These are phyloP conservation scores for Beverwykella pulmonaria DNA, from an alignment of 495 filamentous ascomycete species.

Conservation along the genomic window DNA sequence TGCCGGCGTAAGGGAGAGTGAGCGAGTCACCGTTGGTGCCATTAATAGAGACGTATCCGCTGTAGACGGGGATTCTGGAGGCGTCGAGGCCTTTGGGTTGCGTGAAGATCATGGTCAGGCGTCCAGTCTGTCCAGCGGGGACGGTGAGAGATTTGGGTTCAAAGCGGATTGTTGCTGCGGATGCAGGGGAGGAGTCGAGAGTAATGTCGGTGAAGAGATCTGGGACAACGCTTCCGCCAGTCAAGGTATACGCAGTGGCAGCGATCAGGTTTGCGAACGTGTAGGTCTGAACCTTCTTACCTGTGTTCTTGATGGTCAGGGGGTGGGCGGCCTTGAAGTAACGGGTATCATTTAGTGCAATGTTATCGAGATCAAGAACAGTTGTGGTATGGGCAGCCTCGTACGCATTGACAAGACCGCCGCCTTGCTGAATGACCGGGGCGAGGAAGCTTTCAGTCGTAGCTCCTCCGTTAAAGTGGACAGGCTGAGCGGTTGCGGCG, in stretches of 20 bases:
- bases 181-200: neutral
- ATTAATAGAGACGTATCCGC: slow-evolving; percentile 47
- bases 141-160: neutral
- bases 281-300: slow-evolving; percentile 26
- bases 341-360: slow-evolving; percentile 24
- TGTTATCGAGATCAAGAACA: slow-evolving; percentile 53
- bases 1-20: slow-evolving; percentile 44
- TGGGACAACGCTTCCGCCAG: neutral
- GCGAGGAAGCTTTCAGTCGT: slow-evolving; percentile 50
- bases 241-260: neutral
- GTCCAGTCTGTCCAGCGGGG: neutral
- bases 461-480: slow-evolving; percentile 52
- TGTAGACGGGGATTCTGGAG: slow-evolving; percentile 44
- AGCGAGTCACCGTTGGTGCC: slow-evolving; percentile 43
- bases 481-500: neutral
- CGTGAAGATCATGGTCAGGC: neutral
- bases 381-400: slow-evolving; percentile 59
- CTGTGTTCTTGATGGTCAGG: slow-evolving; percentile 59
- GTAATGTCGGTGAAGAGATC: neutral
- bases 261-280: slow-evolving; percentile 4
- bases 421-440: slow-evolving; percentile 61
- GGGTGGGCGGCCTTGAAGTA: slow-evolving; percentile 49
- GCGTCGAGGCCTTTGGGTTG: slow-evolving; percentile 23
- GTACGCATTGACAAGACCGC: slow-evolving; percentile 59
- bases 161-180: neutral